Percentiles rank a stretch among this genome's conserved stretches.
phyloP scores from a whole-genome alignment of 164 flowering plant species.

The Vitis labrusca region DNA sequence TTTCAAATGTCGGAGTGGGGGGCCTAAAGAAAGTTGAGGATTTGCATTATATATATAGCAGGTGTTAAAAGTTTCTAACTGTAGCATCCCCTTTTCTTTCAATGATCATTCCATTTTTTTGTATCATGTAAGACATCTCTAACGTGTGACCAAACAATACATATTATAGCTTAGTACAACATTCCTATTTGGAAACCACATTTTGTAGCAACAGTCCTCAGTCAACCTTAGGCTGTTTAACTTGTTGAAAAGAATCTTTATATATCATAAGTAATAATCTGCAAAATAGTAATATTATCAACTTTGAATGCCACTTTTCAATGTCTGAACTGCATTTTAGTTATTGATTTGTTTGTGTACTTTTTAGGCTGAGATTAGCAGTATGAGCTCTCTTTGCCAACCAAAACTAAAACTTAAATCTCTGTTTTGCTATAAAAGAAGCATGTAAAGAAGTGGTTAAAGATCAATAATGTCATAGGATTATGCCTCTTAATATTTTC shows the following conservation, averaged over 20 bases:
- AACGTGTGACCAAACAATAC: no score
- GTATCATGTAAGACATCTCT: no score
- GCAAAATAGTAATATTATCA: not conserved
- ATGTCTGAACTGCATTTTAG: not conserved
- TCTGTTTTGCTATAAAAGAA: not conserved
- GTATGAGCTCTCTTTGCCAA: not conserved
- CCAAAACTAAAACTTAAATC: not conserved
- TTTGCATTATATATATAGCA: no score
- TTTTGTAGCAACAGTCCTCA: not conserved
- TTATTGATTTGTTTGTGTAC: no score
- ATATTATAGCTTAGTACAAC: not conserved
- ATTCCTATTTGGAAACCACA: not conserved
- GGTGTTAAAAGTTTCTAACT: no score
- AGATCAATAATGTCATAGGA: not conserved
- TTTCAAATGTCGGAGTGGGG: no score
- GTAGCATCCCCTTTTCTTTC: no score
- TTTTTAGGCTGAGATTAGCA: not conserved
- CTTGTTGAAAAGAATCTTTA: not conserved
- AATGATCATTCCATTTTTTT: no score
- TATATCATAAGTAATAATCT: not conserved
- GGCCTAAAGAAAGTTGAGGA: no score
- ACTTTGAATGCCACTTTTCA: not conserved
- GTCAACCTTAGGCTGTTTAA: not conserved
- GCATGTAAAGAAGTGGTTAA: not conserved
- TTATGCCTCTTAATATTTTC: no score